Base-by-base conservation (phyloP, 768 basidiomycete species). In the Mycena rebaudengoi region DNA sequence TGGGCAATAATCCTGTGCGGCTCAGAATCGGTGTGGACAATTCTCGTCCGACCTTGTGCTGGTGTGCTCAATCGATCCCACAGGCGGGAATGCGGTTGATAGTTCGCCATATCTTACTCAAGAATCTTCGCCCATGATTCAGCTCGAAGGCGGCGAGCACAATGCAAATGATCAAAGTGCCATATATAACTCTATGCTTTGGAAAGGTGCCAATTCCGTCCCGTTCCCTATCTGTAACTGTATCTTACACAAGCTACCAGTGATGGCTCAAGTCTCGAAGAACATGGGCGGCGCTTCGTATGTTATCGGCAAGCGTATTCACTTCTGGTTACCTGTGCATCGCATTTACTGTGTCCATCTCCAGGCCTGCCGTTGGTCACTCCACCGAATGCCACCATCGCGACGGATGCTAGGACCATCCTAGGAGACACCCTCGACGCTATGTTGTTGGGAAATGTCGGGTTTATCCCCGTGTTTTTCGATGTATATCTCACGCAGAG, bases 391-490 rank as follows among this genome's bases (percentile, higher is more conserved):
- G 54, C 56, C 13, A 58, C 58, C 35, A n/a, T 50, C 26, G 73
- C 49, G 64, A 72, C 71, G 80, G 77, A 52, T 75, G 74, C 65
- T 78, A 82, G 7, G 63, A 78, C 21, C 68, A 79, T 33, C 8
- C 67, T 86, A 8, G 83, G 80, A 5, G 67, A 71, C 60, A 66
- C 69, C 48, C 68, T 86, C 33, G 85, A 85, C 68, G 79, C 80
- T 1, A 81, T 81, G 63, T 66, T 86, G 3, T 70, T 86, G 6
- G 85, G 85, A 55, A 87, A 87, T 70, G n/a, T n/a, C n/a, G n/a
- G n/a, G n/a, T n/a, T n/a, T n/a, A n/a, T n/a, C n/a, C n/a, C n/a
- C n/a, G n/a, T n/a, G n/a, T n/a, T n/a, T n/a, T n/a, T n/a, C n/a
- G n/a, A n/a, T n/a, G n/a, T n/a, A n/a, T n/a, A n/a, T n/a, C n/a